Conservation (phyloP, 1,284 basidiomycete species). For the Sanghuangporus baumii region DNA sequence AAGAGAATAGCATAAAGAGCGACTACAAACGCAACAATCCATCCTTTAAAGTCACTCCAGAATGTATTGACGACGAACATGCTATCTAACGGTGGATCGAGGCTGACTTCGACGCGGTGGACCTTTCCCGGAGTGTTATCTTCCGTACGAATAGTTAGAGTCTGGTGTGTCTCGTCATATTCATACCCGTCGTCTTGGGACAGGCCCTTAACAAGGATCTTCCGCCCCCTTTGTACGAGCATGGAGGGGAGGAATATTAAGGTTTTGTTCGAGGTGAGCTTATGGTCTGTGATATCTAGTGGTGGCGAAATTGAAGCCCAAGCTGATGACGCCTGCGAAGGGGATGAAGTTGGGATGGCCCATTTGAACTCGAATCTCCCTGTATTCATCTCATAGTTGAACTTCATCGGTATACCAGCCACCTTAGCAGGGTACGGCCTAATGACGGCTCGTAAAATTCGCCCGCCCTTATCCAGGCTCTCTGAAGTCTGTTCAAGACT, state of each 20-base stretch:
- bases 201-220: constrained; percentile 53
- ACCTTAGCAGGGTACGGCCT: constrained; percentile 77
- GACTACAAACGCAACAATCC: constrained; percentile 23
- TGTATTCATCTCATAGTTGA: constrained; percentile 68
- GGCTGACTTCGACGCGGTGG: constrained; percentile 45
- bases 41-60: constrained; percentile 54
- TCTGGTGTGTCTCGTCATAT: constrained; percentile 60
- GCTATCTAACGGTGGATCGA: constrained; percentile 48
- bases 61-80: constrained; percentile 54
- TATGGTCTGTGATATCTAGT: constrained; percentile 1
- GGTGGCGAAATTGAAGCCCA: constrained; percentile 9
- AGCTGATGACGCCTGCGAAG: constrained; percentile 3
- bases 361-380: constrained; percentile 61
- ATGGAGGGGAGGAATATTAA: constrained; percentile 75
- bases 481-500: constrained; percentile 50
- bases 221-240: constrained; percentile 47
- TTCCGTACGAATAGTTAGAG: constrained; percentile 53
- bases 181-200: constrained; percentile 38
- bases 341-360: constrained; percentile 33
- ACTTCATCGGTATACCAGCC: constrained; percentile 61
- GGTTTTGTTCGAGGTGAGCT: constrained; percentile 52
- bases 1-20: background rate
- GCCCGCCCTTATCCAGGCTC: constrained; percentile 73
- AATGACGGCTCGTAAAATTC: constrained; percentile 75
- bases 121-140: constrained; percentile 38